phyloP scores from a whole-genome alignment of 352 stramenopile genomes.

The Phytophthora citrophthora region DNA sequence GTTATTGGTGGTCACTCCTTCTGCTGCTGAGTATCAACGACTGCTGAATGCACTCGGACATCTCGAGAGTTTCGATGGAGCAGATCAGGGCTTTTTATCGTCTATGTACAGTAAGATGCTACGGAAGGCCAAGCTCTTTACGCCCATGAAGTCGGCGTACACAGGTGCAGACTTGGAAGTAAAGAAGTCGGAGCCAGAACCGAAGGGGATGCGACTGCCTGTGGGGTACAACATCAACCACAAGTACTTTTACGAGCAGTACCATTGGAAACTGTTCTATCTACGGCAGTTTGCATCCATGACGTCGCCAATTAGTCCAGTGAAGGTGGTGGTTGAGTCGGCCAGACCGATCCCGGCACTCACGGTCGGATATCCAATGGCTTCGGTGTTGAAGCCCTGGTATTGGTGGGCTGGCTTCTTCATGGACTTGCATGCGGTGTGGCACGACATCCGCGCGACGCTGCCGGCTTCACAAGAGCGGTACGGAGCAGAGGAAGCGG shows the following conservation, averaged over 20 bases:
- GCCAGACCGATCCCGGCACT: constrained; percentile 77
- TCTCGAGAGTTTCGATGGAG: constrained; percentile 79
- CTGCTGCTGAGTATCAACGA: constrained; percentile 71
- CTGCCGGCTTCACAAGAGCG: constrained; percentile 69
- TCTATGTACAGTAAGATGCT: constrained; percentile 89
- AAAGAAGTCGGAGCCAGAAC: constrained; percentile 47
- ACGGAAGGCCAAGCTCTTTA: constrained; percentile 77
- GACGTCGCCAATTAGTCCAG: constrained; percentile 84
- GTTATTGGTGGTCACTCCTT: constrained; percentile 82
- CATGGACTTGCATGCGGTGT: constrained; percentile 82
- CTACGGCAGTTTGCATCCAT: constrained; percentile 86
- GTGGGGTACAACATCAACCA: constrained; percentile 93
- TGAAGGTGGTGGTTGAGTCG: constrained; percentile 87
- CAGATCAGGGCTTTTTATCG: constrained; percentile 88
- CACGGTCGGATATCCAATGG: constrained; percentile 88
- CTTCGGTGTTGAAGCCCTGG: constrained; percentile 88
- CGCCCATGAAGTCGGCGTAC: constrained; percentile 42
- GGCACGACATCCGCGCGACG: constrained; percentile 86
- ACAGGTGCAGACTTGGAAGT: constrained; percentile 41
- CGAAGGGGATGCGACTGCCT: constrained; percentile 78
- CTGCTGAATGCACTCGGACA: constrained; percentile 66
- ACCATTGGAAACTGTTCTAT: constrained; percentile 90
- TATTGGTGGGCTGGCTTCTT: constrained; percentile 89
- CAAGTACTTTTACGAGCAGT: constrained; percentile 92
- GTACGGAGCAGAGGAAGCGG: constrained; percentile 72